Evolutionary conservation across 2,329 filamentous ascomycete species (phyloP).

Genomic region (Penicillium sp.): DNA sequence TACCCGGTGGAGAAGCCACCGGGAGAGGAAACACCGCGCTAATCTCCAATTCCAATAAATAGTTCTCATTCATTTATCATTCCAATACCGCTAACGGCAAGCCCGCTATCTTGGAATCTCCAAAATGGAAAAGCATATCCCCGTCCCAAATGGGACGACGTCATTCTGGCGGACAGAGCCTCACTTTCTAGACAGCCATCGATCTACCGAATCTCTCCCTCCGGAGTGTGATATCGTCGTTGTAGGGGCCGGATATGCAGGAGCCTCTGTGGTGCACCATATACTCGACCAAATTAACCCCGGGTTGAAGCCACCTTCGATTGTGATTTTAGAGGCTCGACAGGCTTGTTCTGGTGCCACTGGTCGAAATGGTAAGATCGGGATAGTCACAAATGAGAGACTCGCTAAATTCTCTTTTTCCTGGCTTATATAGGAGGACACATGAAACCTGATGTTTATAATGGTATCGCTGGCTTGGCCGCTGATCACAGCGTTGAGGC

Average conservation of each 20-base stretch:
- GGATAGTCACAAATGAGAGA: not conserved
- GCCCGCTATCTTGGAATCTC: not conserved
- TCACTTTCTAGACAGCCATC: conserved; percentile 35
- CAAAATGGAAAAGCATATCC: conserved; percentile 15
- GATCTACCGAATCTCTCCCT: conserved; percentile 34
- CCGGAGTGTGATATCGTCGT: conserved; percentile 37
- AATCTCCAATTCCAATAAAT: not conserved
- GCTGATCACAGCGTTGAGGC: conserved; percentile 29
- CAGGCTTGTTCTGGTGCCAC: conserved; percentile 38
- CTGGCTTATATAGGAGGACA: conserved; percentile 29
- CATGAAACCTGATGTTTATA: conserved; percentile 38
- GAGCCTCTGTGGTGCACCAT: conserved; percentile 37
- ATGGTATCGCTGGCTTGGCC: conserved; percentile 27
- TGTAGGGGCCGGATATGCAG: conserved; percentile 41
- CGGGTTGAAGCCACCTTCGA: conserved; percentile 18
- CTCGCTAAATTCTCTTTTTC: not conserved
- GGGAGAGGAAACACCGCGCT: not conserved
- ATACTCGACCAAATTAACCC: conserved; percentile 23
- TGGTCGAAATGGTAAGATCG: conserved; percentile 32
- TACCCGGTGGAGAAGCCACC: conserved; percentile 5
- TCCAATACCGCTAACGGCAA: not conserved
- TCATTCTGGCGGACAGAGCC: conserved; percentile 40
- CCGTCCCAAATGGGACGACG: conserved; percentile 18
- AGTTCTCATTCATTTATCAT: not conserved
- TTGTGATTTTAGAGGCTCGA: conserved; percentile 37